Evolutionary conservation across 2,329 filamentous ascomycete species (phyloP).

Genomic region (Parascedosporium putredinis): DNA sequence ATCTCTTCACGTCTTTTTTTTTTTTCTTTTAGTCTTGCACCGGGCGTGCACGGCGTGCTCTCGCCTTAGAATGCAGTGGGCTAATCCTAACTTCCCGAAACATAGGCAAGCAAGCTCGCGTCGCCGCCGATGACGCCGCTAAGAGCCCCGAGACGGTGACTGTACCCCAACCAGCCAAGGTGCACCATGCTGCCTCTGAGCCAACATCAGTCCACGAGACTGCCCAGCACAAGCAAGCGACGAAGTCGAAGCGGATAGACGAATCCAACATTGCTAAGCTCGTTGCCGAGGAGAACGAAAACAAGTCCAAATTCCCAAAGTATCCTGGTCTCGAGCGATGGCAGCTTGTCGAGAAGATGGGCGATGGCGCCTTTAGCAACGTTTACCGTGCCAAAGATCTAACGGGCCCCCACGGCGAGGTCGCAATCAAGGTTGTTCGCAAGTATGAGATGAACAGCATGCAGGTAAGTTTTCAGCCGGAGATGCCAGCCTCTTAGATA

Average conservation of each 20-base stretch:
- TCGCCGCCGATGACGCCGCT: constrained; percentile 37
- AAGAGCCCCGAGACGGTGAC: constrained; percentile 23
- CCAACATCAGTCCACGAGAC: background rate
- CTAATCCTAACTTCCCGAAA: too few relatives aligned
- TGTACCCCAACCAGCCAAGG: background rate
- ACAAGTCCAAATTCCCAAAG: constrained; percentile 70
- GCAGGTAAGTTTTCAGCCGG: constrained; percentile 64
- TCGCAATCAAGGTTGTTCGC: constrained; percentile 96
- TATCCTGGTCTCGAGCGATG: constrained; percentile 82
- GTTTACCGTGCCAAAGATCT: constrained; percentile 82
- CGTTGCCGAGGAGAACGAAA: constrained; percentile 84
- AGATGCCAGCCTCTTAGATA: background rate
- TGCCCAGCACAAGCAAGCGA: constrained; percentile 13
- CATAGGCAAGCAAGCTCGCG: constrained; percentile 75
- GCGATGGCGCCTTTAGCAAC: constrained; percentile 96
- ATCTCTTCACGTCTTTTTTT: background rate
- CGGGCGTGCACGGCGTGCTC: background rate
- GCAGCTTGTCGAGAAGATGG: constrained; percentile 87
- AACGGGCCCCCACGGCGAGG: constrained; percentile 62
- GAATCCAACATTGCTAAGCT: constrained; percentile 72
- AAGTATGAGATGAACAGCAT: constrained; percentile 98
- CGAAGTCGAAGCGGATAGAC: constrained; percentile 24
- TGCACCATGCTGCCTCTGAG: background rate
- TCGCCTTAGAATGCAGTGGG: constrained; percentile 4
- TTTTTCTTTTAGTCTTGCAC: background rate